A percentile compares a stretch with the other conserved stretches of the same genome.
phyloP scores from a whole-genome alignment of 2,329 filamentous ascomycete genomes.

The Pseudogymnoascus sp. region DNA sequence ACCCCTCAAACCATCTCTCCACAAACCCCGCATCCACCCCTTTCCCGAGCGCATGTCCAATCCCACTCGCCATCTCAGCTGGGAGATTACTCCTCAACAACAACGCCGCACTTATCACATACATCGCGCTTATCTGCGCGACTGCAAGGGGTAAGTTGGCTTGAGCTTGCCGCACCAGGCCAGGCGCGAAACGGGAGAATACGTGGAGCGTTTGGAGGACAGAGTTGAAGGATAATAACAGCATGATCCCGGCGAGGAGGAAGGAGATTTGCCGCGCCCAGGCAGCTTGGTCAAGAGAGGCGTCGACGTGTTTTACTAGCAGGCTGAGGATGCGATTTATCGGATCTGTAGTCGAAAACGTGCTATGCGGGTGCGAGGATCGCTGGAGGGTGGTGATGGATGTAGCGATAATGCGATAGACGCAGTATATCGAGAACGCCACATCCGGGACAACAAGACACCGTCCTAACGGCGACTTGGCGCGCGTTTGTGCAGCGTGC shows the following conservation, averaged over 20 bases:
- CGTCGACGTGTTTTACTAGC: conserved; percentile 77
- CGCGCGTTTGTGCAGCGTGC: conserved; percentile 57
- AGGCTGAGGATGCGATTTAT: conserved; percentile 78
- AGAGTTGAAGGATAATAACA: conserved; percentile 73
- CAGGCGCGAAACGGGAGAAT: conserved; percentile 70
- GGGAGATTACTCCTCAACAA: conserved; percentile 74
- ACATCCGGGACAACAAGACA: conserved; percentile 57
- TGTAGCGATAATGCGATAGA: conserved; percentile 75
- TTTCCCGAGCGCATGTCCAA: conserved; percentile 70
- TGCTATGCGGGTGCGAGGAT: conserved; percentile 34
- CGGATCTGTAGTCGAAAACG: conserved; percentile 68
- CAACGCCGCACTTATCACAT: conserved; percentile 75
- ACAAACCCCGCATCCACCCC: conserved; percentile 65
- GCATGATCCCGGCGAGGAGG: conserved; percentile 73
- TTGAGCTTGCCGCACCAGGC: conserved; percentile 61
- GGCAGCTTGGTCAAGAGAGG: conserved; percentile 70
- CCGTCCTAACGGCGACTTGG: conserved; percentile 61
- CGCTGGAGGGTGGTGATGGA: conserved; percentile 62
- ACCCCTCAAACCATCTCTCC: conserved; percentile 80
- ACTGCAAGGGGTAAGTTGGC: conserved; percentile 74
- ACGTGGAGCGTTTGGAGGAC: conserved; percentile 81
- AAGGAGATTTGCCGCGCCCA: conserved; percentile 86
- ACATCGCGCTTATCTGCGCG: conserved; percentile 75
- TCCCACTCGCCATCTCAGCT: conserved; percentile 66
- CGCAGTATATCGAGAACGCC: conserved; percentile 72